Base-by-base conservation (phyloP, 768 basidiomycete species). In the Trametes maxima region DNA sequence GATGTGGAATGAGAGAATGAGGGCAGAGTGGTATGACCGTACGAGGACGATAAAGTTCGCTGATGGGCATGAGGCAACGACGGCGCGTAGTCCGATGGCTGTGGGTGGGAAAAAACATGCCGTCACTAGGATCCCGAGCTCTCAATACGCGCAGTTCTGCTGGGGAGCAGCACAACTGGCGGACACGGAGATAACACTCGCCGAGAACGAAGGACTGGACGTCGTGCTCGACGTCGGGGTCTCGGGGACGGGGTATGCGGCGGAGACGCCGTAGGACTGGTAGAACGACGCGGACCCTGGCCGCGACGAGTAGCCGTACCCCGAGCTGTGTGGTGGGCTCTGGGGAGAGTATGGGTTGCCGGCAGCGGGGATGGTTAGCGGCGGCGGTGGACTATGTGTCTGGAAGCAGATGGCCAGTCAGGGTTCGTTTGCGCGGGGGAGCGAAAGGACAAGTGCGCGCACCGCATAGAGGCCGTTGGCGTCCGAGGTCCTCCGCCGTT, bases 181-280 rank as follows among this genome's bases (percentile, higher is more conserved):
- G 57, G 65, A 67, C 59, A 66, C 77, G 74, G 75, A 77, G 81
- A 79, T 71, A 80, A 81, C 72, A 89, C 90, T 90, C 85, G 84
- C 90, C 88, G 90, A 92, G 80, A 90, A 91, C n/a, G 89, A 87
- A 58, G 88, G 87, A 66, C 86, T 90, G 25, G 87, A 88, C 5
- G 87, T 87, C 22, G 85, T 81, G 69, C 88, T 90, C 19, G 88
- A 89, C 19, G 83, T 85, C 21, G 87, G 87, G 3, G 88, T 88
- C 70, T 86, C 85, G 19, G 87, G 87, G 71, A 89, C 77, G 67
- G 83, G 84, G 72, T 88, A 89, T 3, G 82, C 77, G 3, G 82
- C 77, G 21, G 57, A 54, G 44, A 85, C 78, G 8, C 80, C 79
- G 56, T 84, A 82, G 3, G 86, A 75, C 68, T 73, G 79, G 74